Conservation (phyloP, 1,284 basidiomycete genomes). For the Coniophora puteana region DNA sequence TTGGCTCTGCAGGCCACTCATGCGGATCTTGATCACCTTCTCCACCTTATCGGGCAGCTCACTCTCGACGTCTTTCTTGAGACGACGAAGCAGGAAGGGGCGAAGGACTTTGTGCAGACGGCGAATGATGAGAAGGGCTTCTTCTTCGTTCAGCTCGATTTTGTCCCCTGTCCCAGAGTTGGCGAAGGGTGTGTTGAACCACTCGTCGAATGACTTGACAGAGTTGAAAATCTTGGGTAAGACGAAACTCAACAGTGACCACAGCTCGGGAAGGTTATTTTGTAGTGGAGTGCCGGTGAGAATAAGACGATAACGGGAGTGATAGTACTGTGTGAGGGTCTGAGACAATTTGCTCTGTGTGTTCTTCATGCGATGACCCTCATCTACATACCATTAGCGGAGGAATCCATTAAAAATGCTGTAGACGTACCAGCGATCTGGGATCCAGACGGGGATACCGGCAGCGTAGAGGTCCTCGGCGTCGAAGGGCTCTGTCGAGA, state of each 20-base stretch:
- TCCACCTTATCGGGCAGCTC: slow-evolving; percentile 98
- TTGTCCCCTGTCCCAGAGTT: slow-evolving; percentile 92
- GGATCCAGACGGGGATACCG: no score
- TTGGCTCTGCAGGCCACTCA: slow-evolving; percentile 90
- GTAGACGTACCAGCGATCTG: no score
- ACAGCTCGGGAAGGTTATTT: slow-evolving; percentile 95
- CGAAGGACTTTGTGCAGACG: slow-evolving; percentile 95
- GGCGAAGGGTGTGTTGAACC: slow-evolving; percentile 98
- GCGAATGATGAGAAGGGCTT: slow-evolving; percentile 92
- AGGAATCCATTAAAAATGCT: no score
- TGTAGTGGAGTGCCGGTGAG: slow-evolving; percentile 97
- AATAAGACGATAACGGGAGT: slow-evolving; percentile 92
- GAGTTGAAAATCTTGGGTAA: slow-evolving; percentile 97
- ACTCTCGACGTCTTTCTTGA: slow-evolving; percentile 97
- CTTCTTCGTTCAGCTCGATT: slow-evolving; percentile 99
- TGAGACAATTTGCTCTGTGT: slow-evolving; percentile 93
- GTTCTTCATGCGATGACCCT: slow-evolving; percentile 99
- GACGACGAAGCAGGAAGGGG: slow-evolving; percentile 88
- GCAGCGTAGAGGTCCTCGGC: no score
- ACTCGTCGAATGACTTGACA: slow-evolving; percentile 98
- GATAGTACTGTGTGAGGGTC: slow-evolving; percentile 92
- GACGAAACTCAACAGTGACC: slow-evolving; percentile 95
- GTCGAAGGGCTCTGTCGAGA: no score
- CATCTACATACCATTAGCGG: slow-evolving; percentile 62
- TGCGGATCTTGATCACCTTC: slow-evolving; percentile 95